phyloP scores from a whole-genome alignment of 495 filamentous ascomycete genomes.

The Bathelium albidoporum region DNA sequence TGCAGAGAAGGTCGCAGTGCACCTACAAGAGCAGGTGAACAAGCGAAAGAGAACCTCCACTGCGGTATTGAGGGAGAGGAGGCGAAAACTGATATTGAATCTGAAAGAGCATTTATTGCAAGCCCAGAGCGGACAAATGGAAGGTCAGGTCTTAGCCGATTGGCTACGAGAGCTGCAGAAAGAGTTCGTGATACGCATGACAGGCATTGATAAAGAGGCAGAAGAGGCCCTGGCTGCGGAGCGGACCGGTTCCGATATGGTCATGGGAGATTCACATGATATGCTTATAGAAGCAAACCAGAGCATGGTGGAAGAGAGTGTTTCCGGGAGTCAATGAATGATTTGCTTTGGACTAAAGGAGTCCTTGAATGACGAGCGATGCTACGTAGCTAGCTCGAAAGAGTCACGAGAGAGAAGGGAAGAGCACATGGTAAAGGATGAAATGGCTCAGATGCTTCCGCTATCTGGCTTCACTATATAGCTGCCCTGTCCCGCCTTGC shows the following conservation, averaged over 20 bases:
- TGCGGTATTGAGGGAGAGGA: conserved; percentile 44
- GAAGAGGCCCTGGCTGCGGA: conserved; percentile 12
- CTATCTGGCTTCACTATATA: too few relatives aligned
- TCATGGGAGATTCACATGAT: background rate
- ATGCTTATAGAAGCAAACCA: background rate
- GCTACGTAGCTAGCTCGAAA: too few relatives aligned
- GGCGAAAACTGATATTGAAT: conserved; percentile 62
- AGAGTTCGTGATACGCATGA: conserved; percentile 68
- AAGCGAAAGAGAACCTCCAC: conserved; percentile 47
- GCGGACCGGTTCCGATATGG: background rate
- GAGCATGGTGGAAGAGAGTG: background rate
- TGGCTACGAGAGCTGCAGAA: conserved; percentile 64
- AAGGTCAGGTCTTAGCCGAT: conserved; percentile 46
- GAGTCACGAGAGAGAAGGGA: too few relatives aligned
- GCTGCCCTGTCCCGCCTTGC: too few relatives aligned
- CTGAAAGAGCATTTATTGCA: conserved; percentile 68
- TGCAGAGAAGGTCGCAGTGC: conserved; percentile 53
- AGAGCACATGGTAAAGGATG: background rate
- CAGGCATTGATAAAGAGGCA: conserved; percentile 41
- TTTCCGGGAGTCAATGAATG: background rate
- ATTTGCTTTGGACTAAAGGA: background rate
- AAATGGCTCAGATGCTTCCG: background rate
- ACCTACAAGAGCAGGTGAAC: conserved; percentile 45
- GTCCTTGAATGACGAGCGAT: too few relatives aligned
- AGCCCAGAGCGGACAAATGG: conserved; percentile 56